Percentiles rank a stretch among this genome's conserved stretches.
Evolutionary conservation across 257 asterid genomes (phyloP).

Genomic region (Cynanchum wilfordii): DNA sequence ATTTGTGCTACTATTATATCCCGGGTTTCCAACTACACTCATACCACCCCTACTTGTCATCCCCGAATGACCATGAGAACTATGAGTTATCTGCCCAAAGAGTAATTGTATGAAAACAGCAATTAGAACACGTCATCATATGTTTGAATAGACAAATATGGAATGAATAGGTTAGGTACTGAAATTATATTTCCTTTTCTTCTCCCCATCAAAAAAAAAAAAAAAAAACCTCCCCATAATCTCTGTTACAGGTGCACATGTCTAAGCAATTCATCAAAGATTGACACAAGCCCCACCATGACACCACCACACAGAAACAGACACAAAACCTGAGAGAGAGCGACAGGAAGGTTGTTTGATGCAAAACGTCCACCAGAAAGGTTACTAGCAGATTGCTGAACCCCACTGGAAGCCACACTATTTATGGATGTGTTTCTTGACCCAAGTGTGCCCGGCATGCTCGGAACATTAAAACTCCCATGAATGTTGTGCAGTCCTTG

Average conservation of each 20-base stretch:
- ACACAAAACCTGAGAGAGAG: slow-evolving; percentile 69
- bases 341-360: slow-evolving; percentile 78
- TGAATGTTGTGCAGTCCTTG: slow-evolving; percentile 91
- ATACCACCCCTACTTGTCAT: slow-evolving; percentile 78
- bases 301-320: slow-evolving; percentile 5
- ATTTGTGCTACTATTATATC: slow-evolving; percentile 57
- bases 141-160: neutral
- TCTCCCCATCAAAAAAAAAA: neutral
- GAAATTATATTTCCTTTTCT: neutral
- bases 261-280: neutral
- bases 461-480: slow-evolving; percentile 81
- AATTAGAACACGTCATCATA: slow-evolving; percentile 3
- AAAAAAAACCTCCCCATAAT: neutral
- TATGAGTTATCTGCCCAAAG: slow-evolving; percentile 79
- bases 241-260: neutral
- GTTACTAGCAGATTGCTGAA: slow-evolving; percentile 77
- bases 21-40: slow-evolving; percentile 80
- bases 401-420: slow-evolving; percentile 79
- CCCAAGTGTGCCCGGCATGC: slow-evolving; percentile 84
- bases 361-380: slow-evolving; percentile 84
- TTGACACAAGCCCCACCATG: neutral
- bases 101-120: slow-evolving; percentile 6
- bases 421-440: slow-evolving; percentile 74
- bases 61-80: slow-evolving; percentile 86
- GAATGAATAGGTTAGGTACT: neutral